Base-by-base conservation (phyloP, 2,329 filamentous ascomycete genomes). In the Leptographium wingfieldii region DNA sequence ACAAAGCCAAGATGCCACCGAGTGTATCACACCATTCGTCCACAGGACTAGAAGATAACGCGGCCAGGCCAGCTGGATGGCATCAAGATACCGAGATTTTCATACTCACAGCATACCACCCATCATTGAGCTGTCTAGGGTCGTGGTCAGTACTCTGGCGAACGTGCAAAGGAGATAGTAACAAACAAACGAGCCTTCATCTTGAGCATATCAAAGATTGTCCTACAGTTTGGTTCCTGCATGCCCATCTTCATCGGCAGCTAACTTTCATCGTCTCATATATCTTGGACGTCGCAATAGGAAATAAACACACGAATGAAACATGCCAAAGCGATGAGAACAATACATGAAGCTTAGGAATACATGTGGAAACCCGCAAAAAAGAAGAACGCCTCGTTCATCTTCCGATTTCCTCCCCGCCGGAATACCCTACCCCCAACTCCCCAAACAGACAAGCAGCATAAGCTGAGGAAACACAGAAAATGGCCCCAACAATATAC, bases 311-410 rank as follows among this genome's bases (percentile, higher is more conserved):
- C 43, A 46, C 43, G 43, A 46, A n/a, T 46, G 33, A 55, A 55
- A 31, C 33, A 38, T 46, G 43, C 43, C 43, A 46, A n/a, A 46
- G 16, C 43, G 43, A 55, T 35, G 31, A 6, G 31, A 55, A 38
- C 52, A 35, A 38, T 55, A 52, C 49, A 52, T 52, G 52, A 55
- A 5, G 52, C 29, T 51, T 55, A 55, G 52, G 52, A 55, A 31
- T 55, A 55, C 52, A 55, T 25, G 52, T 38, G 52, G 52, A 55
- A 55, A 12, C 52, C 52, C n/a, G 25, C 25, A 55, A 38, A 55
- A 55, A n/a, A 35, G 52, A 53, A 35, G 31, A 55, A 55, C 52
- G 52, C 52, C 52, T 55, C 52, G 49, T 55, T 55, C 52, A 38
- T 25, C 52, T 55, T 55, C 52, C 27, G 52, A 35, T 38, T 53